phyloP scores from a whole-genome alignment of 2,329 filamentous ascomycete species.

The Xylaria sp. region DNA sequence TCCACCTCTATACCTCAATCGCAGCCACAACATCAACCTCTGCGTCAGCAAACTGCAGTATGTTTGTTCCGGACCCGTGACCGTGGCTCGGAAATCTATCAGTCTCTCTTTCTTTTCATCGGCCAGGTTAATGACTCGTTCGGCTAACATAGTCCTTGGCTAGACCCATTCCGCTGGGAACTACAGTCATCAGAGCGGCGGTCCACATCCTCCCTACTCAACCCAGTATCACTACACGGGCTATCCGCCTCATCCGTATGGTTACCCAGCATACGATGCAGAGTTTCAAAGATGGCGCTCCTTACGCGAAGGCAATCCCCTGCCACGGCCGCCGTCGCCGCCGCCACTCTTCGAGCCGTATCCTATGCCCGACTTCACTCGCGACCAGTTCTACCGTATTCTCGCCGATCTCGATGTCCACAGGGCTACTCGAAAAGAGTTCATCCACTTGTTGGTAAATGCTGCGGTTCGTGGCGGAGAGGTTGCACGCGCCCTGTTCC shows the following conservation, averaged over 20 bases:
- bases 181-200: not conserved
- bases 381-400: constrained; percentile 36
- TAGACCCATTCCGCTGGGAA: not conserved
- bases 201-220: not conserved
- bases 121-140: not conserved
- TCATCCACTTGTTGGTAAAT: constrained; percentile 40
- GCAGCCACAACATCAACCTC: not conserved
- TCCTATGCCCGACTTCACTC: not conserved
- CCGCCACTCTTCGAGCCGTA: constrained; percentile 10
- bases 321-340: not conserved
- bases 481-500: constrained; percentile 31
- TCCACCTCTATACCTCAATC: not conserved
- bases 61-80: constrained; percentile 3
- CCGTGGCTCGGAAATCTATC: not conserved
- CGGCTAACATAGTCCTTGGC: constrained; percentile 6
- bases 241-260: not conserved
- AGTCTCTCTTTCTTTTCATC: not conserved
- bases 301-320: not conserved
- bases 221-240: not conserved
- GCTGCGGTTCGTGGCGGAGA: constrained; percentile 39
- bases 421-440: constrained; percentile 37
- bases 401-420: constrained; percentile 38
- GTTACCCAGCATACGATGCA: not conserved
- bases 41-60: not conserved
- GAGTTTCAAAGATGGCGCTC: not conserved